Evolutionary conservation across 495 filamentous ascomycete genomes (phyloP).

Genomic region (Daldinia decipiens): DNA sequence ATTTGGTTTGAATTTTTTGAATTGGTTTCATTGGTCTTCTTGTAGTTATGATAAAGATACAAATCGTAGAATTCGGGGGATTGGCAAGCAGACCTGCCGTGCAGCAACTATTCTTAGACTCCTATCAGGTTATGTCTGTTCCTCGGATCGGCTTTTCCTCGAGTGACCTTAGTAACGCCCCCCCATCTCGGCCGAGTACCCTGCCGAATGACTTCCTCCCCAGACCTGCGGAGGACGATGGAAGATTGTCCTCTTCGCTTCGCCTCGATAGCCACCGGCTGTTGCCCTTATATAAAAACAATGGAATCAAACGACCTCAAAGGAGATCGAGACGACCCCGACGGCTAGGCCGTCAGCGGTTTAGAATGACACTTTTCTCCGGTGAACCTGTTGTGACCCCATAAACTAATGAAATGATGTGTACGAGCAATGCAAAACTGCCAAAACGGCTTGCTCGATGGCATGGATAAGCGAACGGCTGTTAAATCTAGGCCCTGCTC

Average conservation of each 20-base stretch:
- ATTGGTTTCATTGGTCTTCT: slow-evolving; percentile 43
- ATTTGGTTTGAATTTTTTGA: slow-evolving; percentile 31
- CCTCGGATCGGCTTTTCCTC: slow-evolving; percentile 12
- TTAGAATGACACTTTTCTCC: slow-evolving; percentile 21
- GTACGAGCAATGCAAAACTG: slow-evolving; percentile 30
- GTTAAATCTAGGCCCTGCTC: slow-evolving; percentile 11
- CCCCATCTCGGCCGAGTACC: slow-evolving; percentile 7
- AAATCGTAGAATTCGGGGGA: slow-evolving; percentile 36
- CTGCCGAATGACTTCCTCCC: slow-evolving; percentile 2
- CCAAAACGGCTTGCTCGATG: slow-evolving; percentile 34
- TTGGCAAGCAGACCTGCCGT: slow-evolving; percentile 20
- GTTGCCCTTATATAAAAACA: slow-evolving; percentile 33
- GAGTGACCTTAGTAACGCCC: slow-evolving; percentile 11
- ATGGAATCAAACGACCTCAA: slow-evolving; percentile 23
- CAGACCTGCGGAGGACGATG: background rate
- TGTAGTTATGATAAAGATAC: slow-evolving; percentile 43
- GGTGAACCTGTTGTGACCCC: slow-evolving; percentile 25
- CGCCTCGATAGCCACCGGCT: slow-evolving; percentile 13
- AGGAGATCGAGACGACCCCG: slow-evolving; percentile 21
- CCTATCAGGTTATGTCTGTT: slow-evolving; percentile 28
- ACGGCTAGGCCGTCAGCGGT: slow-evolving; percentile 1
- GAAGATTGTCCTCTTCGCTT: slow-evolving; percentile 4
- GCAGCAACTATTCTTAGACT: slow-evolving; percentile 35
- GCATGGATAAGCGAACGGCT: slow-evolving; percentile 25
- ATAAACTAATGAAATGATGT: slow-evolving; percentile 41